Conservation (phyloP, 2,329 filamentous ascomycete species). For the Fusarium nanum region DNA sequence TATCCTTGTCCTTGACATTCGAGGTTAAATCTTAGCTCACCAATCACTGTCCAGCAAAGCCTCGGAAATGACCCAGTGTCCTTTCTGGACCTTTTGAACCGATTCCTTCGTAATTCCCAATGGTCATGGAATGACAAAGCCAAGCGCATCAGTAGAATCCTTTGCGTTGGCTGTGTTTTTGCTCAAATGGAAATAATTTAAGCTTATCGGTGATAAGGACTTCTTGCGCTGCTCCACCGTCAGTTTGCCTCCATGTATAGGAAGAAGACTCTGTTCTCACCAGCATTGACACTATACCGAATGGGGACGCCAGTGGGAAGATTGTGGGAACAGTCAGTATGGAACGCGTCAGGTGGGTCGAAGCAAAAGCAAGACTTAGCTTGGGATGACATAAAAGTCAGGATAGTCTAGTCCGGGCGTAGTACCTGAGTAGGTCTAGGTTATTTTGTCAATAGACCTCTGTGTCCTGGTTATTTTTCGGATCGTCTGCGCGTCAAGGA, state of each 20-base stretch:
- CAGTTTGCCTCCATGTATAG: background rate
- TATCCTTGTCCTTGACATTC: background rate
- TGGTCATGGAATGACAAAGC: background rate
- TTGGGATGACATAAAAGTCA: too few species aligned
- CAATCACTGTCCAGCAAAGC: background rate
- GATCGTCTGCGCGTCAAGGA: background rate
- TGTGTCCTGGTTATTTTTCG: too few species aligned
- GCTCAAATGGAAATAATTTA: background rate
- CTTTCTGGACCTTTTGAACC: background rate
- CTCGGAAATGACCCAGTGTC: background rate
- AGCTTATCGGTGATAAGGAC: background rate
- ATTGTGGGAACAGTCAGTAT: background rate
- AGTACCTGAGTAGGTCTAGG: too few species aligned
- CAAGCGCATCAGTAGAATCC: background rate
- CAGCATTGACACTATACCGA: background rate
- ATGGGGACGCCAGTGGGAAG: too few species aligned
- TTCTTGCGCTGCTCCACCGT: background rate
- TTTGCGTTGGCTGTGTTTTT: background rate
- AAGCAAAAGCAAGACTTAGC: too few species aligned
- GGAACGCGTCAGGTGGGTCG: background rate
- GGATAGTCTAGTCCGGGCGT: too few species aligned
- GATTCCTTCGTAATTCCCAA: background rate
- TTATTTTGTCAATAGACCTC: too few species aligned
- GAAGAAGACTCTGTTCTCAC: too few species aligned
- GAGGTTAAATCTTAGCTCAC: background rate